These are phyloP conservation scores for Nakaseomyces uthaithaninus DNA, from an alignment of 1,139 yeast species.

Conservation along the genomic window DNA sequence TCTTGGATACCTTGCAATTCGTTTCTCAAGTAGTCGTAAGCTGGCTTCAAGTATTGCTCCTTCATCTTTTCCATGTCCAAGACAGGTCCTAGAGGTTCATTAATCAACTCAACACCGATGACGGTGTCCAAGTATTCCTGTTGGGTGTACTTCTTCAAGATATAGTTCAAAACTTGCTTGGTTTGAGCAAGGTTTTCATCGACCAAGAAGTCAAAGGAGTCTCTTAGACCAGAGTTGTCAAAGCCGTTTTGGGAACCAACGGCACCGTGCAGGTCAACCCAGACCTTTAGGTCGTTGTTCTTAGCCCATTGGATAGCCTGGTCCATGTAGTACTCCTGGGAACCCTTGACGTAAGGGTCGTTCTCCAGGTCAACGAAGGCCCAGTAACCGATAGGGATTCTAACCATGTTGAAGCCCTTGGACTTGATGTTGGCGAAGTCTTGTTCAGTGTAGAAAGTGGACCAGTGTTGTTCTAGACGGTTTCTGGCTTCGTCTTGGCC, in stretches of 20 bases:
- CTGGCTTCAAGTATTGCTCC: slow-evolving; percentile 40
- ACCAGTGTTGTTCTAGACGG: slow-evolving; percentile 66
- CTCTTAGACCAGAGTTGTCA: slow-evolving; percentile 88
- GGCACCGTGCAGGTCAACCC: slow-evolving; percentile 93
- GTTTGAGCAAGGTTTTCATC: slow-evolving; percentile 38
- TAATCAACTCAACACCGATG: slow-evolving; percentile 74
- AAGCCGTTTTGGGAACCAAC: slow-evolving; percentile 97
- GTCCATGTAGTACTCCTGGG: slow-evolving; percentile 66
- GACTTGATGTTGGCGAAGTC: slow-evolving; percentile 57
- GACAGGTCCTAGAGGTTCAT: slow-evolving; percentile 82
- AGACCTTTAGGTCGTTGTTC: slow-evolving; percentile 55
- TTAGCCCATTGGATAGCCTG: slow-evolving; percentile 72
- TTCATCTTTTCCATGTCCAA: slow-evolving; percentile 53
- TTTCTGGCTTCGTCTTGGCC: slow-evolving; percentile 52
- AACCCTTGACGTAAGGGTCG: slow-evolving; percentile 89
- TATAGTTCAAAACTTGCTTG: slow-evolving; percentile 27
- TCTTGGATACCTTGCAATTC: slow-evolving; percentile 27
- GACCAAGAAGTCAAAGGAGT: slow-evolving; percentile 47
- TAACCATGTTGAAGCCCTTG: slow-evolving; percentile 73
- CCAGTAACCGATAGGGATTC: slow-evolving; percentile 97
- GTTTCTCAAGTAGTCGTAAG: slow-evolving; percentile 33
- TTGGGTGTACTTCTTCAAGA: slow-evolving; percentile 57
- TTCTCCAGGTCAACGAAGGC: slow-evolving; percentile 58
- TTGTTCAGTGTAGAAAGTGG: slow-evolving; percentile 62
- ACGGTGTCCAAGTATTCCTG: slow-evolving; percentile 60